phyloP scores from a whole-genome alignment of 805 yeast species.

The Candida boleticola region DNA sequence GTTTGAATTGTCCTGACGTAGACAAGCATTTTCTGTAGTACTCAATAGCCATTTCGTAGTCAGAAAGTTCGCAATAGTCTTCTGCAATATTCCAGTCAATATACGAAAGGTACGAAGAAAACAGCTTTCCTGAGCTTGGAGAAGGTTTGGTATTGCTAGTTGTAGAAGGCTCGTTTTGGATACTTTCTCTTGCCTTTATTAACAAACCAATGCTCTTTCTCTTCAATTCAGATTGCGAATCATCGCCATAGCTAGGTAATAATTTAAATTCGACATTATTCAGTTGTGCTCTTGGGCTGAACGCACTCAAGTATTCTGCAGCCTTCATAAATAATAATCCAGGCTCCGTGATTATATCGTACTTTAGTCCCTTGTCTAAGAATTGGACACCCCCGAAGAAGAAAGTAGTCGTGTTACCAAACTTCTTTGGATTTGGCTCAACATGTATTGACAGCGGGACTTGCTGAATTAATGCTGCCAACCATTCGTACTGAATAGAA shows the following conservation, averaged over 20 bases:
- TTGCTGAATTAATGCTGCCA: slow-evolving; percentile 55
- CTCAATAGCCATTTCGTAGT: slow-evolving; percentile 17
- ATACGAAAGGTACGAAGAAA: slow-evolving; percentile 16
- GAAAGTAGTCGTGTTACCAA: slow-evolving; percentile 11
- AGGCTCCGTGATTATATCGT: slow-evolving; percentile 28
- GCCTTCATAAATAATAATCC: slow-evolving; percentile 27
- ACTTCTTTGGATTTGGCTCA: slow-evolving; percentile 11
- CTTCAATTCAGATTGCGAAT: not conserved
- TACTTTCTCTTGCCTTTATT: slow-evolving; percentile 9
- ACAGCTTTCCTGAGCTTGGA: not conserved
- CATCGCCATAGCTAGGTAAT: slow-evolving; percentile 5
- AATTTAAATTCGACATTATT: slow-evolving; percentile 36
- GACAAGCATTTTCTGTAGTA: slow-evolving; percentile 14
- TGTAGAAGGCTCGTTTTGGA: slow-evolving; percentile 3
- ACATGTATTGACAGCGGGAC: slow-evolving; percentile 42
- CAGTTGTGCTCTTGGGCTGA: not conserved
- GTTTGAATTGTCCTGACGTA: slow-evolving; percentile 12
- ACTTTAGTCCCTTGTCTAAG: slow-evolving; percentile 15
- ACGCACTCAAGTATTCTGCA: slow-evolving; percentile 11
- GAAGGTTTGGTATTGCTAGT: not conserved
- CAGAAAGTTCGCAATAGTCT: slow-evolving; percentile 25
- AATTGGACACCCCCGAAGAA: slow-evolving; percentile 37
- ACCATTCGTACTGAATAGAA: slow-evolving; percentile 61
- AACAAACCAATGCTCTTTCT: slow-evolving; percentile 21
- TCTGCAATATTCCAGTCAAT: slow-evolving; percentile 54